Base-by-base conservation (phyloP, 2,329 filamentous ascomycete species). In the Pestalotiopsis sp. region DNA sequence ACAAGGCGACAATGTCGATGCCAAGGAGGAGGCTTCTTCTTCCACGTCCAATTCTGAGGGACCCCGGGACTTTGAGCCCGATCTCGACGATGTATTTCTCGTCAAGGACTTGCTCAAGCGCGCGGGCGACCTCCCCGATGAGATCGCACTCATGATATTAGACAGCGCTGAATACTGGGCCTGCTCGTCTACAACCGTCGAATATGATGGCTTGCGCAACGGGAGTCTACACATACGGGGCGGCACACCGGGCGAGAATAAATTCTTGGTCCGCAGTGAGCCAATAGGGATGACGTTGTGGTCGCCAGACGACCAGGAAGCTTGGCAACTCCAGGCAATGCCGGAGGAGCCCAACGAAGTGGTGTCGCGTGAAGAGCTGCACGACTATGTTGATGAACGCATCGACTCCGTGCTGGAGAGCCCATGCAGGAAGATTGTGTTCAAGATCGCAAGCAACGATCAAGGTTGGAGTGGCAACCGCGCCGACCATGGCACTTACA, bases 151-250 rank as follows among this genome's bases (percentile, higher is more conserved):
- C 73, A 75, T 77, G 60, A 83, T 91, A 60, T 77, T 91, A 66
- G 89, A 91, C 73, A 75, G 81, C 36, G 89, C 88, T 67, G 88
- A 90, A 77, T 91, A 91, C 77, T 91, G 89, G 89, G 85, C 84
- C 14, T 85, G 85, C 71, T 83, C 84, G 0, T 77, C 79, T 1
- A 74, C 78, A 11, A 77, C 76, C 13, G 70, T 79, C 59, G 75
- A 78, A 63, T 80, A 73, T 68, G 68, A 71, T 5, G 65, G 71
- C 12, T 68, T 68, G 6, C 68, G 64, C 0, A 41, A 59, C 2
- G 57, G 58, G 0, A 64, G 67, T 3, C 65, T 75, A 5, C 27
- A 62, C 1, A 72, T 78, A 27, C 31, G 38, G 6, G 75, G 75
- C 4, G 71, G 71, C 13, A 41, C 62, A 4, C 25, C 45, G 5